Evolutionary conservation across 2,329 filamentous ascomycete genomes (phyloP), one percentile per base, ranked within the genome.

Genomic region (Stenocarpella maydis): DNA sequence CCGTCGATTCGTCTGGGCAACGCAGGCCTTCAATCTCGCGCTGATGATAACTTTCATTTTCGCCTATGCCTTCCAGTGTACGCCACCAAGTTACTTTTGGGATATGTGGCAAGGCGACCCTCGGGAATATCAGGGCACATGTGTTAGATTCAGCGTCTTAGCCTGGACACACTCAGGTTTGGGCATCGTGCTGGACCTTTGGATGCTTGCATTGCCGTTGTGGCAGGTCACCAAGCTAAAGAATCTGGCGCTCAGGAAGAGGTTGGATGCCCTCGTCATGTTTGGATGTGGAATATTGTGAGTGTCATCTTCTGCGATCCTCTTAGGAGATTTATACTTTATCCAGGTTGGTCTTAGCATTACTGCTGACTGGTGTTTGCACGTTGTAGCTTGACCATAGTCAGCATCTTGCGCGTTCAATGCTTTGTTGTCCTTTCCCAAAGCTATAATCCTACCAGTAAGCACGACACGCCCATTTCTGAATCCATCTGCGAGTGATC

Each of bases 371-470:
- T 37, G n/a, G n/a, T 17, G 4, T 5, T 49, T 34, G 19, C 26
- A 10, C 41, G 21, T 15, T n/a, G 24, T 47, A 76, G 74, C n/a
- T 77, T 80, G 61, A 80, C 77, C 10, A 47, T 80, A 21, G 75
- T 80, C 54, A 77, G 75, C 65, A 73, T 77, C 53, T 67, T 79
- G 24, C 75, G 78, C 9, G 73, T 79, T 10, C 69, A 73, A 7
- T 75, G 75, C 5, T 71, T 79, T 19, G 72, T 76, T 26, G 24
- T 28, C 9, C 75, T 79, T 17, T 72, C 74, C 14, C 74, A 72
- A 34, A 76, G 77, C 7, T 58, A 34, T 2, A 79, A 79, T 69
- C 73, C 76, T 1, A 78, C 77, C 8, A 63, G 66, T 68, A 52
- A 61, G 66, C 37, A 47, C 12, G 2, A 19, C 17, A 31, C 26